These are phyloP conservation scores for Dactylellina sp. DNA, from an alignment of 2,329 filamentous ascomycete genomes.

Conservation along the genomic window DNA sequence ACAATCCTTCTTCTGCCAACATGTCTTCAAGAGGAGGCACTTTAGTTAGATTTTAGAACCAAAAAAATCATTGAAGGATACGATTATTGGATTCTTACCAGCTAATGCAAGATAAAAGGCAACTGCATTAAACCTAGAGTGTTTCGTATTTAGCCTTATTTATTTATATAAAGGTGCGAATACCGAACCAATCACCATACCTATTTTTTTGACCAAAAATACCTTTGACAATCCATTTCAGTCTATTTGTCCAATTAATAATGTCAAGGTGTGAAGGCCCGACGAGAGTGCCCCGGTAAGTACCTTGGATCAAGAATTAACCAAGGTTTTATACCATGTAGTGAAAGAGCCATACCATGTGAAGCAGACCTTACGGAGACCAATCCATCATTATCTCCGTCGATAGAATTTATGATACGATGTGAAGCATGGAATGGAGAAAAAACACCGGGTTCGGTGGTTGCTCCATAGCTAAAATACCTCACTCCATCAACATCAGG, in stretches of 20 bases:
- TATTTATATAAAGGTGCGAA: not conserved
- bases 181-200: constrained; percentile 62
- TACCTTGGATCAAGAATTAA: constrained; percentile 63
- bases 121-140: constrained; percentile 72
- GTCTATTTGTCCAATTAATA: constrained; percentile 75
- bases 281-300: constrained; percentile 73
- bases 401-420: constrained; percentile 66
- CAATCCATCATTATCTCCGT: constrained; percentile 75
- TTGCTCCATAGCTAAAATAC: constrained; percentile 75
- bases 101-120: constrained; percentile 75
- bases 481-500: constrained; percentile 69
- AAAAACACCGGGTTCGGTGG: constrained; percentile 59
- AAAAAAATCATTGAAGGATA: too few relatives aligned
- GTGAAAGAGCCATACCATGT: constrained; percentile 60
- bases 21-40: constrained; percentile 60
- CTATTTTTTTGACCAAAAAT: constrained; percentile 69
- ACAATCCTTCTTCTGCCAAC: constrained; percentile 60
- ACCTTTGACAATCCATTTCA: constrained; percentile 69
- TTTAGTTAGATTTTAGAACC: too few relatives aligned
- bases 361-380: constrained; percentile 75
- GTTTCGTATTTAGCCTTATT: not conserved
- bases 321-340: not conserved
- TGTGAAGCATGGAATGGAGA: constrained; percentile 70
- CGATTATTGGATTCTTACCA: constrained; percentile 45
- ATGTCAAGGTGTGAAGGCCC: constrained; percentile 74